These are phyloP conservation scores for Pseudotulostoma volvatum DNA, from an alignment of 495 filamentous ascomycete genomes.

Conservation along the genomic window DNA sequence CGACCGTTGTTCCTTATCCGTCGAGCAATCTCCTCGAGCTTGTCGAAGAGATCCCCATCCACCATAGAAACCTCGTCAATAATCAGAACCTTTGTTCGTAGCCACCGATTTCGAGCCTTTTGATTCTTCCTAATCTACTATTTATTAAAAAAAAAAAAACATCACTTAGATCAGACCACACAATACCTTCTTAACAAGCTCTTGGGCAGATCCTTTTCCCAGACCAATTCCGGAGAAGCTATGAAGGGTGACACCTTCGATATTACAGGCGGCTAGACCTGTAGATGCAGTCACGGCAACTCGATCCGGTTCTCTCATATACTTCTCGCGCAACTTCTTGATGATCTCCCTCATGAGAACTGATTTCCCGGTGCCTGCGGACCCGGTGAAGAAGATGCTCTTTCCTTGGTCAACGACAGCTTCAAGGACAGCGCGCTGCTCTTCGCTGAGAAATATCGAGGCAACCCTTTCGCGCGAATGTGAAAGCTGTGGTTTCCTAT, in stretches of 20 bases:
- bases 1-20: conserved; percentile 68
- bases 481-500: conserved; percentile 7
- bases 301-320: conserved; percentile 54
- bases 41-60: conserved; percentile 92
- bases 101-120: conserved; percentile 79
- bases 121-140: conserved; percentile 58
- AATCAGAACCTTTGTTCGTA: conserved; percentile 69
- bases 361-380: conserved; percentile 94
- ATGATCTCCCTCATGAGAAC: conserved; percentile 90
- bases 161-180: background rate
- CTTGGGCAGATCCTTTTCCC: conserved; percentile 70
- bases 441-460: conserved; percentile 58
- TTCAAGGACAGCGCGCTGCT: conserved; percentile 70
- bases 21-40: conserved; percentile 79
- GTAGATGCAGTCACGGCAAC: conserved; percentile 92
- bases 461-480: conserved; percentile 26
- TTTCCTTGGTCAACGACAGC: conserved; percentile 58
- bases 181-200: conserved; percentile 61
- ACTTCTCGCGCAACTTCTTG: conserved; percentile 56
- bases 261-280: conserved; percentile 89
- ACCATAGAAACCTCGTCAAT: conserved; percentile 98
- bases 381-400: conserved; percentile 96
- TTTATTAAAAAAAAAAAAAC: conserved; percentile 5
- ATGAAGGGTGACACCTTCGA: conserved; percentile 88
- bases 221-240: conserved; percentile 92